Conservation (phyloP, 805 yeast species). For the Metschnikowia similis region DNA sequence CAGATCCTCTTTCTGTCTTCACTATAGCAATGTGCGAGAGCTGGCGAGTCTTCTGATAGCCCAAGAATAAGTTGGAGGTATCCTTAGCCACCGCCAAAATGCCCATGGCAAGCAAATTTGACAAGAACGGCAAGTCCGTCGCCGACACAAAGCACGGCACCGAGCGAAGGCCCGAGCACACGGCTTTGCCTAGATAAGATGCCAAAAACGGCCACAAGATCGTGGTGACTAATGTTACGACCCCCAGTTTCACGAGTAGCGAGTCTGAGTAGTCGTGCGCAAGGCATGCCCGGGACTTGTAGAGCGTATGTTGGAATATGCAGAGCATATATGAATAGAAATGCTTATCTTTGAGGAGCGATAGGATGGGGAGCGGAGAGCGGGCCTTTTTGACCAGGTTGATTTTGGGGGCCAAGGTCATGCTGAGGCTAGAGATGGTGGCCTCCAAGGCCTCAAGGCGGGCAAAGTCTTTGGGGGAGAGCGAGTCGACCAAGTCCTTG, state of each 20-base stretch:
- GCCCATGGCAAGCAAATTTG: slow-evolving; percentile 31
- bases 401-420: slow-evolving; percentile 8
- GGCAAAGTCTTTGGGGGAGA: slow-evolving; percentile 11
- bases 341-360: slow-evolving; percentile 5
- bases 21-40: slow-evolving; percentile 24
- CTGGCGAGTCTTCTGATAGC: slow-evolving; percentile 28
- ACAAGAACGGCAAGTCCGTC: slow-evolving; percentile 22
- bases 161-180: slow-evolving; percentile 14
- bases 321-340: slow-evolving; percentile 3
- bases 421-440: slow-evolving; percentile 8
- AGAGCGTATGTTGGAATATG: slow-evolving; percentile 15
- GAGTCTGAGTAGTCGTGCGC: slow-evolving; percentile 31
- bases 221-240: slow-evolving; percentile 29
- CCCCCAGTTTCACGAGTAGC: slow-evolving; percentile 20
- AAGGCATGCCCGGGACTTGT: slow-evolving; percentile 31
- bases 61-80: slow-evolving; percentile 25
- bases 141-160: slow-evolving; percentile 8
- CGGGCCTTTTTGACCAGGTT: background rate
- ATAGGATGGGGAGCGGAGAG: background rate
- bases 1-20: background rate
- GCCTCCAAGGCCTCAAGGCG: slow-evolving; percentile 14
- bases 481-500: slow-evolving; percentile 29
- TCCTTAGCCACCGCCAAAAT: slow-evolving; percentile 35
- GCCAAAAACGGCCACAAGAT: slow-evolving; percentile 38
- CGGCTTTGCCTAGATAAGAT: slow-evolving; percentile 27